These are phyloP conservation scores for Chlamydomonas sp. DNA, from an alignment of 139 green algal species.

Conservation along the genomic window DNA sequence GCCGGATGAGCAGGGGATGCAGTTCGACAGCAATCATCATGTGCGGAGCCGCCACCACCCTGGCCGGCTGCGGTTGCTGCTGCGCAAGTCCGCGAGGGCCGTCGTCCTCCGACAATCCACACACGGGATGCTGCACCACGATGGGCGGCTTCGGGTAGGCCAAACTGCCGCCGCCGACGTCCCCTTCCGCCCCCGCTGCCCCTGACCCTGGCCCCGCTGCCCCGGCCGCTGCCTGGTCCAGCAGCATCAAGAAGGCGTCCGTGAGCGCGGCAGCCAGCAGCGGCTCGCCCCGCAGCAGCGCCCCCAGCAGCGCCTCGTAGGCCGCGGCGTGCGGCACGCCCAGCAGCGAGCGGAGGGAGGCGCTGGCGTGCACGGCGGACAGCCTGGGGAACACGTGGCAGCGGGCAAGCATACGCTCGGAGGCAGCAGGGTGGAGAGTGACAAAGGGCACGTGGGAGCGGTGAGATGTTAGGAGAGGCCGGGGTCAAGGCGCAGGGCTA, in stretches of 20 bases:
- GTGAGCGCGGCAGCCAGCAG: background rate
- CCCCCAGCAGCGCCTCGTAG: constrained; percentile 3
- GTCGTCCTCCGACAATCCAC: too few relatives aligned
- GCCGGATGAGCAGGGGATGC: background rate
- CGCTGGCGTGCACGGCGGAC: background rate
- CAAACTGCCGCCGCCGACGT: background rate
- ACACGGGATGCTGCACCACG: constrained; percentile 4
- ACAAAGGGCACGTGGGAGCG: too few relatives aligned
- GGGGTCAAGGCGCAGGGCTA: too few relatives aligned
- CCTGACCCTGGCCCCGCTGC: background rate
- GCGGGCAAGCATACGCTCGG: background rate
- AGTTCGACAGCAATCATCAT: background rate
- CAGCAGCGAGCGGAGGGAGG: background rate
- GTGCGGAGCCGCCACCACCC: background rate
- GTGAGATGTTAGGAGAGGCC: too few relatives aligned
- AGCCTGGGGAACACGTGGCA: background rate
- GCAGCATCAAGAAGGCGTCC: background rate
- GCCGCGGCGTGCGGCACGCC: too few relatives aligned
- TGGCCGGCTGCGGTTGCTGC: too few relatives aligned
- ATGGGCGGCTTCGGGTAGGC: background rate
- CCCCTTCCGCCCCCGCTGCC: background rate
- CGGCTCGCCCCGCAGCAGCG: background rate
- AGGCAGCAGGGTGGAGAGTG: too few relatives aligned
- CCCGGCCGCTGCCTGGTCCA: background rate
- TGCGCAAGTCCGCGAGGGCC: too few relatives aligned